These are phyloP conservation scores for Globisporangium orthogonon DNA, from an alignment of 352 stramenopile genomes.

Conservation along the genomic window DNA sequence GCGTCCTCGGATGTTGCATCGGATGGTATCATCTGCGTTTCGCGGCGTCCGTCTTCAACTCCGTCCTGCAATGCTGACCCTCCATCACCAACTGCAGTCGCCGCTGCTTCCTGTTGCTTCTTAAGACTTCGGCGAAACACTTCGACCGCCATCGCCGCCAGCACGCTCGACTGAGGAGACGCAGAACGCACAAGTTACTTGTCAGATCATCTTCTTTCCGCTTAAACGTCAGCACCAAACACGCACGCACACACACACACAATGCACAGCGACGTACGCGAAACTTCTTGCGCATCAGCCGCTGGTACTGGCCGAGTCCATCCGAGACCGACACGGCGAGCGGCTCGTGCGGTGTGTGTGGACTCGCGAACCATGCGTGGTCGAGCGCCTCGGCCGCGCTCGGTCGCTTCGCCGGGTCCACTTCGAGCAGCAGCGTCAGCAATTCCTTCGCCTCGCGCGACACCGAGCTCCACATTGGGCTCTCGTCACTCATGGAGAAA, in stretches of 20 bases:
- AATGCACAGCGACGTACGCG: conserved; percentile 20
- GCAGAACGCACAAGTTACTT: not conserved
- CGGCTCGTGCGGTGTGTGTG: conserved; percentile 36
- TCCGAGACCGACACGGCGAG: conserved; percentile 43
- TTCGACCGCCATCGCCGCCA: conserved; percentile 49
- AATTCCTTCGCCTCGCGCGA: conserved; percentile 48
- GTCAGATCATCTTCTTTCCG: not conserved
- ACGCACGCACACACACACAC: not conserved
- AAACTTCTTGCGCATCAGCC: conserved; percentile 61
- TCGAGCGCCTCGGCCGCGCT: conserved; percentile 29
- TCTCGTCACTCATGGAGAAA: conserved; percentile 32
- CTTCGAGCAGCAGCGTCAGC: conserved; percentile 28
- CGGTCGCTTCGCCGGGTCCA: conserved; percentile 20
- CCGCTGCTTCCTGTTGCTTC: conserved; percentile 15
- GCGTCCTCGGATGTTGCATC: not conserved
- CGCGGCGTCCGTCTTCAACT: not conserved
- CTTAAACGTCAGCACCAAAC: not conserved
- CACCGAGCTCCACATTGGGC: conserved; percentile 33
- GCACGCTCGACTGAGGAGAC: conserved; percentile 37
- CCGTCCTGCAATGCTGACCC: not conserved
- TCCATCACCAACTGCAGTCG: not conserved
- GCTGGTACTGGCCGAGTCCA: conserved; percentile 46
- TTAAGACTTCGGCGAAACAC: conserved; percentile 43
- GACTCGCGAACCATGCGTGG: conserved; percentile 42
- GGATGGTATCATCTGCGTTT: not conserved